Evolutionary conservation across 495 filamentous ascomycete genomes (phyloP).

Genomic region (Halenospora varia): DNA sequence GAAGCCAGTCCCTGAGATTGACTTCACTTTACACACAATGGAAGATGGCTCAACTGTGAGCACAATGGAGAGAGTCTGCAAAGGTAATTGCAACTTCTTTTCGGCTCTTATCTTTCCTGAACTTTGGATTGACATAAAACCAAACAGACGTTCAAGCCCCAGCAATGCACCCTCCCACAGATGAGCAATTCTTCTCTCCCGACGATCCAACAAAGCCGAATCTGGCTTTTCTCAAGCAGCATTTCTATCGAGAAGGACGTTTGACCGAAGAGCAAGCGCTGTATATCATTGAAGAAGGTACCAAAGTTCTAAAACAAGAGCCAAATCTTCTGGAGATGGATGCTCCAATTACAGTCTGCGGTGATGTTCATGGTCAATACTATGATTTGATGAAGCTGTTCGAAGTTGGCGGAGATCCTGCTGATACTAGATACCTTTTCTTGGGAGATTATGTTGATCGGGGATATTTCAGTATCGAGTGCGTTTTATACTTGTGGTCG

Average conservation of each 20-base stretch:
- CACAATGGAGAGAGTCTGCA: constrained; percentile 92
- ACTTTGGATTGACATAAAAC: background rate
- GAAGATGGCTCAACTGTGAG: constrained; percentile 94
- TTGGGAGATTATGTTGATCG: constrained; percentile 96
- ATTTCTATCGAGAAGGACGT: constrained; percentile 95
- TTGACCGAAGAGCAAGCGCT: constrained; percentile 95
- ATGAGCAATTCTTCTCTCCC: constrained; percentile 70
- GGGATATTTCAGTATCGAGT: constrained; percentile 99
- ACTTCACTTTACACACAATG: constrained; percentile 97
- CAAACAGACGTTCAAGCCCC: constrained; percentile 89
- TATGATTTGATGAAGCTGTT: constrained; percentile 99
- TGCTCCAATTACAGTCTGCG: constrained; percentile 98
- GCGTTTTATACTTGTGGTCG: constrained; percentile 94
- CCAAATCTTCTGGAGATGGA: constrained; percentile 99
- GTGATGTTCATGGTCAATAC: constrained; percentile 97
- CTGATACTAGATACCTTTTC: constrained; percentile 94
- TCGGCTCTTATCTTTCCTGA: background rate
- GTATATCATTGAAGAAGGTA: constrained; percentile 85
- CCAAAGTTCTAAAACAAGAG: constrained; percentile 77
- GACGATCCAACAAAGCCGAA: constrained; percentile 86
- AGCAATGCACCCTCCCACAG: constrained; percentile 81
- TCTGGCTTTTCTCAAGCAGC: constrained; percentile 91
- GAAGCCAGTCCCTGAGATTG: constrained; percentile 92
- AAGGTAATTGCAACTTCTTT: constrained; percentile 58
- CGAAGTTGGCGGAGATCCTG: constrained; percentile 94